Evolutionary conservation across 2,329 filamentous ascomycete genomes (phyloP), one percentile per base, ranked within the genome.

Genomic region (Eutypella sp.): DNA sequence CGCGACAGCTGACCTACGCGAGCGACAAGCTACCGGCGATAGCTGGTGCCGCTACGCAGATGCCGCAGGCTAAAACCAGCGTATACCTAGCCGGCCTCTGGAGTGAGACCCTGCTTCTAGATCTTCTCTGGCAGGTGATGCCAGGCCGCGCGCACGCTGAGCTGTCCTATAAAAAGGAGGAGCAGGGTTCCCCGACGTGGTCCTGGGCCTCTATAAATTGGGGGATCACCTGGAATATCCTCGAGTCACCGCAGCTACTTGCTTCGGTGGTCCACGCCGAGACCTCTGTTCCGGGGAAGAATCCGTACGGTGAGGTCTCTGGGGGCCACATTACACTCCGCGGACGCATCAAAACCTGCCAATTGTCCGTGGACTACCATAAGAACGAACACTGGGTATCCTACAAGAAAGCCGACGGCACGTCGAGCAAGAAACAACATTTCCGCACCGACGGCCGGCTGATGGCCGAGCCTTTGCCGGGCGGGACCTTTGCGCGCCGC

Each of bases 21-120:
- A 47, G 24, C 18, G 51, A 53, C 27, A 53, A 51, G 40, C 42
- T 53, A n/a, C 48, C 51, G 3, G 51, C 51, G 2, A 51, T 53
- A 41, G 48, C 51, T 2, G 46, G 48, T 29, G 46, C 46, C 10
- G 51, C 48, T 1, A 47, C 48, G 4, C 44, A 40, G 3, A 50
- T 53, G 51, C 46, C 48, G 5, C 48, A 53, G 25, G 29, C 29
- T 5, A 23, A n/a, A 31, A 49, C 40, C 2, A 49, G 46, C 24
- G 29, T 16, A 29, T 53, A 49, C 25, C 48, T 53, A 11, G 48
- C 47, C 2, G 48, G 51, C 9, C 34, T 53, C 4, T 49, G 48
- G 51, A 51, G 47, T 38, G 51, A 51, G 33, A 47, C 42, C 11
- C 43, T 53, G 16, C 46, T 53, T 8, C 27, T 49, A 19, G 51